Conservation (phyloP, 345 rosid species). For the Linum trigynum region DNA sequence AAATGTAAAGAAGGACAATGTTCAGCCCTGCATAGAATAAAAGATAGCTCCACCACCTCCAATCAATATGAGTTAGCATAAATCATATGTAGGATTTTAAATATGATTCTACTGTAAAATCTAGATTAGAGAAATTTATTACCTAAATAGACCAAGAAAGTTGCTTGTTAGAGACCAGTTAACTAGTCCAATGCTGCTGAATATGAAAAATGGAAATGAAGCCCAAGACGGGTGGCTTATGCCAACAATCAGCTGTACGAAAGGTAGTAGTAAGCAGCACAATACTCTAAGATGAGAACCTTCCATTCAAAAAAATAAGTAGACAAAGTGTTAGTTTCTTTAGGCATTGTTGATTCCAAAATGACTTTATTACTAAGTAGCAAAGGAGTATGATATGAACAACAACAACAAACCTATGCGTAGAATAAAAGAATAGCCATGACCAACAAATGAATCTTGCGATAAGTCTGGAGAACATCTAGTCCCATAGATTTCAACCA, state of each 20-base stretch:
- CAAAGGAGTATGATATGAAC: background rate
- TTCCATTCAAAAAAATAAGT: slow-evolving; percentile 25
- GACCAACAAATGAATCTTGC: slow-evolving; percentile 18
- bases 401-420: slow-evolving; percentile 29
- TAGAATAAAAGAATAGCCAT: slow-evolving; percentile 22
- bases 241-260: slow-evolving; percentile 37
- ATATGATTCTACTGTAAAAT: slow-evolving; percentile 6
- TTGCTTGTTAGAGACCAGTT: slow-evolving; percentile 51
- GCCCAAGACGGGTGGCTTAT: slow-evolving; percentile 52
- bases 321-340: background rate
- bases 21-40: slow-evolving; percentile 37
- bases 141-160: slow-evolving; percentile 45
- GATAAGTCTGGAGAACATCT: slow-evolving; percentile 14
- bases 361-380: background rate
- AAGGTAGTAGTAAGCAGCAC: slow-evolving; percentile 41
- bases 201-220: slow-evolving; percentile 47
- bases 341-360: background rate
- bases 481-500: slow-evolving; percentile 21
- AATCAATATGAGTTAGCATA: slow-evolving; percentile 12
- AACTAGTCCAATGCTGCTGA: slow-evolving; percentile 40
- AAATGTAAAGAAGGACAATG: slow-evolving; percentile 34
- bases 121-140: slow-evolving; percentile 12
- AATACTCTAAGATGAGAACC: slow-evolving; percentile 41
- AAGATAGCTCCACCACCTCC: slow-evolving; percentile 50
- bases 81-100: slow-evolving; percentile 6